Base-by-base conservation (phyloP, 73 alveolate species). In the Blepharisma stoltei region DNA sequence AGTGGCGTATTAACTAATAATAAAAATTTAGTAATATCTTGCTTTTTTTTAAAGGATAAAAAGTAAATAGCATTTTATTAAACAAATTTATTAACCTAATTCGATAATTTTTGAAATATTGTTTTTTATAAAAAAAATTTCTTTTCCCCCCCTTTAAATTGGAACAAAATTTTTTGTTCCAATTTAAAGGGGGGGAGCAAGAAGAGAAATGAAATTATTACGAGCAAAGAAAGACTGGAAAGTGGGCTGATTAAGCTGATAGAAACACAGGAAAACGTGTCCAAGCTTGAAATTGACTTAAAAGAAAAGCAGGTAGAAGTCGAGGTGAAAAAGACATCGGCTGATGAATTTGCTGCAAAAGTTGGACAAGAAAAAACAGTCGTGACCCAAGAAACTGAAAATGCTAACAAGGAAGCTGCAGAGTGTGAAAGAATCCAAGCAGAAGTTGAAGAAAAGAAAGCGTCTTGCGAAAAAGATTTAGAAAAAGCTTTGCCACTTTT, bases 241-340 rank as follows among this genome's bases (percentile, higher is more conserved):
- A 89, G 90, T 54, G 99, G 99, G 77, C 96, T 97, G 60, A 88
- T 95, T 54, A 97, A 95, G 89, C 95, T 97, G 21, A 89, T 92
- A 85, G 95, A 84, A 70, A 97, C 99, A 37, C 95, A 88, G 85
- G 99, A 86, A 75, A 78, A 91, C 77, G 99, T 98, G 69, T 95
- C 99, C 11, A 87, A 88, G 54, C 91, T 98, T 46, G 99, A 98
- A 89, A 97, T 88, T 68, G 98, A 98, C 80, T 91, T 98, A 70
- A 97, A 98, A 86, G 98, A 89, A 53, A 95, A 89, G 87, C 87
- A 96, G 47, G 98, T 96, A 48, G 99, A 94, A 83, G 99, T 97
- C 87, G 98, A 97, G 65, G 98, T 93, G 84, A 97, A 95, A 79
- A 97, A 97, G 83, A 97, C 90, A 18, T 97, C 95, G 54, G 99